Evolutionary conservation across 495 filamentous ascomycete genomes (phyloP).

Genomic region (Talaromyces wortmannii): DNA sequence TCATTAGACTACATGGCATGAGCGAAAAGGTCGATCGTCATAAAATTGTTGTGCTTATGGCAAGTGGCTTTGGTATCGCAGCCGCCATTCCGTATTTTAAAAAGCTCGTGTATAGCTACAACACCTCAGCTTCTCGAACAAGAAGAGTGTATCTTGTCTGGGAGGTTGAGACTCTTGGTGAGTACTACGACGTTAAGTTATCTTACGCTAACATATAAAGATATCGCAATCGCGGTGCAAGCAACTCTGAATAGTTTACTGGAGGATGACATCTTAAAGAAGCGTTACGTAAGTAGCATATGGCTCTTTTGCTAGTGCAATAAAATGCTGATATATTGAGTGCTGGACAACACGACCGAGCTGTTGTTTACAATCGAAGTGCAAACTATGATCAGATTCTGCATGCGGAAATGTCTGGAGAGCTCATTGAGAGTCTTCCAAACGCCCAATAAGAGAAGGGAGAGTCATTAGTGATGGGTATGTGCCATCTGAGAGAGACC

Average conservation of each 20-base stretch:
- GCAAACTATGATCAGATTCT: neutral
- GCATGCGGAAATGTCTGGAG: neutral
- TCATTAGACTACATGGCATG: neutral
- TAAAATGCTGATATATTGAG: neutral
- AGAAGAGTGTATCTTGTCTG: conserved; percentile 21
- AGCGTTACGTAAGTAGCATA: conserved; percentile 12
- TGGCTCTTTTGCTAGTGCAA: neutral
- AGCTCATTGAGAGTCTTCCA: neutral
- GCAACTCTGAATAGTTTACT: conserved; percentile 8
- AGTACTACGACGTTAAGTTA: neutral
- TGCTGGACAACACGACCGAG: neutral
- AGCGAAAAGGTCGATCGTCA: neutral
- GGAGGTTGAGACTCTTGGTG: conserved; percentile 17
- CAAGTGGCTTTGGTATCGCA: conserved; percentile 13
- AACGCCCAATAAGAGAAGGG: neutral
- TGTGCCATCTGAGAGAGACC: neutral
- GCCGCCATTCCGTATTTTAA: conserved; percentile 18
- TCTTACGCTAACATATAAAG: conserved; percentile 3
- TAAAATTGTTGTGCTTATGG: neutral
- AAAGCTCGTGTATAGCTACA: conserved; percentile 21
- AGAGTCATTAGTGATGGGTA: conserved; percentile 1
- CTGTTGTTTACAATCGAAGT: neutral
- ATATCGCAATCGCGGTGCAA: conserved; percentile 9
- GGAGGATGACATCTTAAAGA: conserved; percentile 8
- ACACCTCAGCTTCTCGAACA: conserved; percentile 12